Evolutionary conservation across 495 filamentous ascomycete genomes (phyloP).

Genomic region (Penicillium goetzii): DNA sequence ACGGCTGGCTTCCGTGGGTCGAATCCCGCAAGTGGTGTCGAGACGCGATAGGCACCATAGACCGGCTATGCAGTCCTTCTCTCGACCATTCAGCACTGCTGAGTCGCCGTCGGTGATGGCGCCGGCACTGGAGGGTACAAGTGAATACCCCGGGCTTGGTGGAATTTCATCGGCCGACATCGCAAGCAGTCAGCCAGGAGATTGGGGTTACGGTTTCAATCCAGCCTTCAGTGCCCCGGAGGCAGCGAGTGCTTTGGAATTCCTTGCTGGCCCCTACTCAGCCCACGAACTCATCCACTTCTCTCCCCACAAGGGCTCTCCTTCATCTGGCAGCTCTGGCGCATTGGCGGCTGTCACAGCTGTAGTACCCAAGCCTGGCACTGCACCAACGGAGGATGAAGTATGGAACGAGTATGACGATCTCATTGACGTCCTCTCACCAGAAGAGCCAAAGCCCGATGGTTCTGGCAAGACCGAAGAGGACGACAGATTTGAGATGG

Average conservation of each 20-base stretch:
- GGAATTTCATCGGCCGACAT: constrained; percentile 35
- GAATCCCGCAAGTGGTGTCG: constrained; percentile 86
- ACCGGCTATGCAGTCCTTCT: constrained; percentile 80
- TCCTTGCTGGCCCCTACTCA: constrained; percentile 45
- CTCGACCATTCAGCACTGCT: constrained; percentile 69
- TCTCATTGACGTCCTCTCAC: constrained; percentile 71
- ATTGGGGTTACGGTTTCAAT: constrained; percentile 35
- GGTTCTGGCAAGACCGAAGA: constrained; percentile 18
- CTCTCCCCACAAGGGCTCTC: constrained; percentile 70
- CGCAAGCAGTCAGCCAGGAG: constrained; percentile 23
- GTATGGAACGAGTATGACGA: constrained; percentile 96
- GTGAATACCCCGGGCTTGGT: constrained; percentile 22
- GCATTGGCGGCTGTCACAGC: constrained; percentile 63
- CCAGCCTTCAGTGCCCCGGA: constrained; percentile 46
- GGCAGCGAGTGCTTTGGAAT: constrained; percentile 39
- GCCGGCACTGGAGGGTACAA: constrained; percentile 16
- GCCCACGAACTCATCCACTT: constrained; percentile 70
- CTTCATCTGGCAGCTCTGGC: constrained; percentile 70
- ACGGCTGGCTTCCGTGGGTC: constrained; percentile 78
- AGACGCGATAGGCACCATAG: constrained; percentile 67
- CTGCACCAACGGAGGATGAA: constrained; percentile 76
- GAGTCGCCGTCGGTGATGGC: constrained; percentile 37
- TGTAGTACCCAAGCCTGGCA: constrained; percentile 59
- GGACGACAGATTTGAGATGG: constrained; percentile 41
- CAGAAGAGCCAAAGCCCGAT: constrained; percentile 39